Evolutionary conservation across 2,329 filamentous ascomycete species (phyloP).

Genomic region (Basipetospora chlamydospora): DNA sequence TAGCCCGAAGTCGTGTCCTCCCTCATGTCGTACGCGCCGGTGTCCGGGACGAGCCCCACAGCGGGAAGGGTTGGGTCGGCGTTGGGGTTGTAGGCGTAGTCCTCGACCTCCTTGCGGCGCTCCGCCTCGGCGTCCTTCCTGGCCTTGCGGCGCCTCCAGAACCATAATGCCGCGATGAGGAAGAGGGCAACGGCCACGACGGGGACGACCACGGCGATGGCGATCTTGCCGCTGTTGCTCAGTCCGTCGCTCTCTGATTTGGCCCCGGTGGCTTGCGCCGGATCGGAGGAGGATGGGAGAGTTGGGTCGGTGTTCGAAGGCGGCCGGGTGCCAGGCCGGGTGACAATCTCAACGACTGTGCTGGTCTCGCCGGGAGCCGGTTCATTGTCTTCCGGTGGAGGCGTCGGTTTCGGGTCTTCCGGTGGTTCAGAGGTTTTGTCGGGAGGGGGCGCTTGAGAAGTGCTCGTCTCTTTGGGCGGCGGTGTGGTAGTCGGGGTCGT

Average conservation of each 20-base stretch:
- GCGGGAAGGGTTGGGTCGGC: constrained; percentile 65
- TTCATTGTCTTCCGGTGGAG: not conserved
- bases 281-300: constrained; percentile 15
- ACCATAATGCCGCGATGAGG: constrained; percentile 60
- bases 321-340: constrained; percentile 9
- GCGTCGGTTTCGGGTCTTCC: too few species aligned
- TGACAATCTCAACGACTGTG: constrained; percentile 13
- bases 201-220: constrained; percentile 85
- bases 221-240: constrained; percentile 56
- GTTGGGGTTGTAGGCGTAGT: constrained; percentile 97
- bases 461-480: not conserved
- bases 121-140: constrained; percentile 75
- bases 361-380: constrained; percentile 9
- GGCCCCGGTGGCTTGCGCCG: constrained; percentile 11
- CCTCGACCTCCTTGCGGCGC: constrained; percentile 88
- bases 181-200: constrained; percentile 77
- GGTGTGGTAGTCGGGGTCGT: constrained; percentile 4
- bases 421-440: not conserved
- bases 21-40: constrained; percentile 56
- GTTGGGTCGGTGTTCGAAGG: constrained; percentile 13
- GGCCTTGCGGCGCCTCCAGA: constrained; percentile 82
- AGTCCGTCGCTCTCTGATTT: constrained; percentile 27
- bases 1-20: constrained; percentile 70
- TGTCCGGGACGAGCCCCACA: constrained; percentile 26
- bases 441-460: too few species aligned